These are phyloP conservation scores for Candida pseudoviswanathii DNA, from an alignment of 1,139 yeast genomes.

Conservation along the genomic window DNA sequence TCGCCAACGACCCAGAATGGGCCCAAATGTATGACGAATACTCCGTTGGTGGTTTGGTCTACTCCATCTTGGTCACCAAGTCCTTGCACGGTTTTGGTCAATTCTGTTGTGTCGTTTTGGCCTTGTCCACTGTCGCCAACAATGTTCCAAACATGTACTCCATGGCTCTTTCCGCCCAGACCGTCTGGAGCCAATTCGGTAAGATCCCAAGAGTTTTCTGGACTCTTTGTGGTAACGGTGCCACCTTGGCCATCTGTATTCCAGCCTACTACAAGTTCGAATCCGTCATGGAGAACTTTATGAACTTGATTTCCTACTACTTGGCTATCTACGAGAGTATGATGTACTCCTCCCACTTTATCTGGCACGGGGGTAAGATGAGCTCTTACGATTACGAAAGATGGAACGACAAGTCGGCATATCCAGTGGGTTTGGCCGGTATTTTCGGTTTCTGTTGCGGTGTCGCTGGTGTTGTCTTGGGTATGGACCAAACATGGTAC, in stretches of 20 bases:
- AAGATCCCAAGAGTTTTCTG: slow-evolving; percentile 79
- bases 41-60: slow-evolving; percentile 81
- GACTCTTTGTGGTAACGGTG: slow-evolving; percentile 76
- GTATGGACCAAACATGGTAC: slow-evolving; percentile 88
- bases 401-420: slow-evolving; percentile 54
- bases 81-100: slow-evolving; percentile 88
- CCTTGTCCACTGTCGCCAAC: slow-evolving; percentile 84
- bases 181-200: slow-evolving; percentile 72
- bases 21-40: slow-evolving; percentile 51
- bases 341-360: slow-evolving; percentile 73
- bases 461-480: slow-evolving; percentile 80
- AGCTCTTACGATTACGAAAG: slow-evolving; percentile 62
- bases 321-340: slow-evolving; percentile 82
- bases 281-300: slow-evolving; percentile 75
- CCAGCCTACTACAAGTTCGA: slow-evolving; percentile 82
- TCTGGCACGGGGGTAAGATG: slow-evolving; percentile 64
- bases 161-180: slow-evolving; percentile 80
- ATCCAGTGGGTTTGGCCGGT: slow-evolving; percentile 82
- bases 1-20: slow-evolving; percentile 49
- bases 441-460: slow-evolving; percentile 78
- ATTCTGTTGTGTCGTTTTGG: slow-evolving; percentile 81
- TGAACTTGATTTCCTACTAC: slow-evolving; percentile 91
- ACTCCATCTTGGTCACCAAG: slow-evolving; percentile 72
- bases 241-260: slow-evolving; percentile 81
- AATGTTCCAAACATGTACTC: slow-evolving; percentile 94